phyloP scores from a whole-genome alignment of 352 stramenopile genomes.

The Bremia lactucae region DNA sequence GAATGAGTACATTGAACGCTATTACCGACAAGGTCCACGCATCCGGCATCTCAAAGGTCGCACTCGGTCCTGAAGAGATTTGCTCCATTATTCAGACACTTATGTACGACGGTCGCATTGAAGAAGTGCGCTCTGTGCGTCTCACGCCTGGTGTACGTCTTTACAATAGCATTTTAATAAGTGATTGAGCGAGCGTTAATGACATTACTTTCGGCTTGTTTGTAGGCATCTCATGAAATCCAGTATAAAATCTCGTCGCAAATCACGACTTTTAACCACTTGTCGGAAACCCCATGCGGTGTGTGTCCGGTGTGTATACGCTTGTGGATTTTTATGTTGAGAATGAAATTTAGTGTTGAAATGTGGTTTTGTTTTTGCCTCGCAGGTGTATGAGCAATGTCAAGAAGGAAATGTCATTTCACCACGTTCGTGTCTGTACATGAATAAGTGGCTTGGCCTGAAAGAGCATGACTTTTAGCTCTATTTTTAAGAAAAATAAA shows the following conservation, averaged over 20 bases:
- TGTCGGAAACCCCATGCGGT: slow-evolving; percentile 84
- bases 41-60: slow-evolving; percentile 86
- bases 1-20: slow-evolving; percentile 79
- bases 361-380: no score
- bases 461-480: slow-evolving; percentile 78
- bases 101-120: slow-evolving; percentile 86
- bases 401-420: slow-evolving; percentile 87
- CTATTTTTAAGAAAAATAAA: background rate
- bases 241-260: slow-evolving; percentile 85
- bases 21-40: slow-evolving; percentile 86
- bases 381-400: slow-evolving; percentile 88
- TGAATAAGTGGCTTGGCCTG: slow-evolving; percentile 86
- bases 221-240: slow-evolving; percentile 56
- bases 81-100: slow-evolving; percentile 88
- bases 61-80: slow-evolving; percentile 84
- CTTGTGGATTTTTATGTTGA: slow-evolving; percentile 8
- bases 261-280: slow-evolving; percentile 80
- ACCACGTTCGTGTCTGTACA: slow-evolving; percentile 85
- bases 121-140: slow-evolving; percentile 79
- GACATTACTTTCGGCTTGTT: slow-evolving; percentile 1
- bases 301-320: slow-evolving; percentile 73
- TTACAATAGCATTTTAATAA: background rate
- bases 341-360: slow-evolving; percentile 3
- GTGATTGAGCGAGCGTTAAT: no score
- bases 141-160: slow-evolving; percentile 61